phyloP scores from a whole-genome alignment of 2,329 filamentous ascomycete genomes.

The Pseudogymnoascus sp. region DNA sequence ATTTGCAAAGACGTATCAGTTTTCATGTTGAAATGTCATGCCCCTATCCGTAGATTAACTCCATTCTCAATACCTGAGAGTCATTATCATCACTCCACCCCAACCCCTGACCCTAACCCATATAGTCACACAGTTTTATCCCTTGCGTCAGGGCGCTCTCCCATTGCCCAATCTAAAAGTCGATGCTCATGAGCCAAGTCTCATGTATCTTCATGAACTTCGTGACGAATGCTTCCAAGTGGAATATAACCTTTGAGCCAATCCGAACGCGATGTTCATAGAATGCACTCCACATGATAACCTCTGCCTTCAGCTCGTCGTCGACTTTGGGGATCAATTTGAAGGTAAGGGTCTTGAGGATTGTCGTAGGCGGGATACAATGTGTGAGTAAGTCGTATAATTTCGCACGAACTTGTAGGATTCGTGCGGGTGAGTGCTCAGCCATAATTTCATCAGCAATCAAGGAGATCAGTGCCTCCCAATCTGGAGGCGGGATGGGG shows the following conservation, averaged over 20 bases:
- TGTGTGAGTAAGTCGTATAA: slow-evolving; percentile 96
- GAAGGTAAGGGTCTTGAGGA: slow-evolving; percentile 91
- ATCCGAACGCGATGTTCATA: slow-evolving; percentile 92
- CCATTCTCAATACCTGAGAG: background rate
- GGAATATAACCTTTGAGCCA: slow-evolving; percentile 94
- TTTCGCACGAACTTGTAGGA: slow-evolving; percentile 81
- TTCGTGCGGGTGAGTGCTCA: slow-evolving; percentile 82
- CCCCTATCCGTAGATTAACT: background rate
- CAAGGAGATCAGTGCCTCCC: slow-evolving; percentile 84
- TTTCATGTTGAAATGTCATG: slow-evolving; percentile 3
- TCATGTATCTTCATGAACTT: slow-evolving; percentile 97
- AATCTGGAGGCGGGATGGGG: slow-evolving; percentile 87
- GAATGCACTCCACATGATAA: slow-evolving; percentile 93
- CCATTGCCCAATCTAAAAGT: slow-evolving; percentile 36
- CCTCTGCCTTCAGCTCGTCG: slow-evolving; percentile 79
- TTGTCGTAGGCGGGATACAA: slow-evolving; percentile 90
- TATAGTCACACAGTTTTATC: background rate
- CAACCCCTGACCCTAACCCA: background rate
- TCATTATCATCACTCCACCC: slow-evolving; percentile 3
- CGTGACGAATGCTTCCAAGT: slow-evolving; percentile 94
- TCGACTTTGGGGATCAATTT: slow-evolving; percentile 83
- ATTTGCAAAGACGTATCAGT: background rate
- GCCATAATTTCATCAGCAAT: slow-evolving; percentile 90
- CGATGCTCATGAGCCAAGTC: slow-evolving; percentile 85
- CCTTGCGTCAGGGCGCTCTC: background rate